Base-by-base conservation (phyloP, 768 basidiomycete species). In the Leucocoprinus birnbaumii region DNA sequence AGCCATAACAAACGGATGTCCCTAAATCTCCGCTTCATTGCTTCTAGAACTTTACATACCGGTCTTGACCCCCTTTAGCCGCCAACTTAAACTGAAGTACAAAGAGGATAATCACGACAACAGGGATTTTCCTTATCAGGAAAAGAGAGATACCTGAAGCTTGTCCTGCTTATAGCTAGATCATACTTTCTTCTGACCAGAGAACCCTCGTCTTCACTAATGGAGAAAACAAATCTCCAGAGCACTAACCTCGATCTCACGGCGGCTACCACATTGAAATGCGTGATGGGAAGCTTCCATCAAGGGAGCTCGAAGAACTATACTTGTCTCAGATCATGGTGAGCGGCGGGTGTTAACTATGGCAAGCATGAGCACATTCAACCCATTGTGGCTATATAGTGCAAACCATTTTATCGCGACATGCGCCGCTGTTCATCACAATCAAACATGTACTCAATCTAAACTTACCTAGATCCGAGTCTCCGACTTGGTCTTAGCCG, bases 401-500 rank as follows among this genome's bases (percentile, higher is more conserved):
- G 31, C 11, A 31, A 5, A 22, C 3, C 13, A 22, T 14, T 25
- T 25, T 38, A 37, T 37, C 34, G 25, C 26, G 44, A 26, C 44
- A 53, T 21, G 44, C 16, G 19, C 31, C 19, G 34, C 8, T 46
- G 43, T 38, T 35, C 34, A 31, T 40, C 24, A 14, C 22, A 25
- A 41, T 27, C 40, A 41, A 19, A 42, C 44, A 45, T 22, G 8
- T 35, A 53, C 31, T 46, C 27, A 52, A 26, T 53, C 52, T 46
- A 37, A 38, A 24, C 52, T 53, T 45, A 46, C 31, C 44, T 24
- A 44, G 52, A 53, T 53, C 44, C 18, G 22, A 53, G 8, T 25
- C 34, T 18, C 44, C 35, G 44, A 53, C 44, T 25, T 25, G 21
- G 10, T 34, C 13, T 8, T 46, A 25, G 21, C 52, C 52, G 34